Evolutionary conservation across 2,329 filamentous ascomycete genomes (phyloP).

Genomic region (Laburnicola sp.): DNA sequence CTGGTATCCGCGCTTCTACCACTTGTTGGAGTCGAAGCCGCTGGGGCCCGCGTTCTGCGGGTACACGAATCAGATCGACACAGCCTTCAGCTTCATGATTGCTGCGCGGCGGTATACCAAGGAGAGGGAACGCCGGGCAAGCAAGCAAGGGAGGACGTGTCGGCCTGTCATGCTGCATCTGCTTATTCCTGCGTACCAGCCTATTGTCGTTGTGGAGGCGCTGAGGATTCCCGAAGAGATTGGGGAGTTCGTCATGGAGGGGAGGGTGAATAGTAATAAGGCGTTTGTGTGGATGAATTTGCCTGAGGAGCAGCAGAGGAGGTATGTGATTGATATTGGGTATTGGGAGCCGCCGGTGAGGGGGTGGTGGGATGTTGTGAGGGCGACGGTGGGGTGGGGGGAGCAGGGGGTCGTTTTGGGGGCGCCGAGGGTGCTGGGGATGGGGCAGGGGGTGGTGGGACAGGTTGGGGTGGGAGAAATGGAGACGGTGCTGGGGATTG

Average conservation of each 20-base stretch:
- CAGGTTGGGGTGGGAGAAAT: too few species aligned
- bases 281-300: slow-evolving; percentile 10
- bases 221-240: slow-evolving; percentile 22
- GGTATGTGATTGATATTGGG: slow-evolving; percentile 7
- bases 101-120: slow-evolving; percentile 23
- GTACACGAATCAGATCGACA: slow-evolving; percentile 49
- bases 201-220: slow-evolving; percentile 44
- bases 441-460: neutral
- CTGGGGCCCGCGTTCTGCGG: slow-evolving; percentile 45
- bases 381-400: slow-evolving; percentile 3
- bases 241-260: slow-evolving; percentile 9
- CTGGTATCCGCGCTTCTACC: slow-evolving; percentile 49
- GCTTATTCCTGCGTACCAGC: slow-evolving; percentile 47
- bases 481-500: neutral
- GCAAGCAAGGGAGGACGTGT: neutral
- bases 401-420: slow-evolving; percentile 1
- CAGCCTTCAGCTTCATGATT: slow-evolving; percentile 47
- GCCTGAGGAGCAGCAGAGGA: slow-evolving; percentile 8
- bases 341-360: slow-evolving; percentile 4
- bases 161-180: slow-evolving; percentile 38
- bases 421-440: slow-evolving; percentile 5
- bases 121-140: slow-evolving; percentile 18
- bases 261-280: slow-evolving; percentile 11
- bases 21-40: slow-evolving; percentile 42
- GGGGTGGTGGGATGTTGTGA: slow-evolving; percentile 6